Evolutionary conservation across 2,329 filamentous ascomycete genomes (phyloP).

Genomic region (Fusarium buharicum): DNA sequence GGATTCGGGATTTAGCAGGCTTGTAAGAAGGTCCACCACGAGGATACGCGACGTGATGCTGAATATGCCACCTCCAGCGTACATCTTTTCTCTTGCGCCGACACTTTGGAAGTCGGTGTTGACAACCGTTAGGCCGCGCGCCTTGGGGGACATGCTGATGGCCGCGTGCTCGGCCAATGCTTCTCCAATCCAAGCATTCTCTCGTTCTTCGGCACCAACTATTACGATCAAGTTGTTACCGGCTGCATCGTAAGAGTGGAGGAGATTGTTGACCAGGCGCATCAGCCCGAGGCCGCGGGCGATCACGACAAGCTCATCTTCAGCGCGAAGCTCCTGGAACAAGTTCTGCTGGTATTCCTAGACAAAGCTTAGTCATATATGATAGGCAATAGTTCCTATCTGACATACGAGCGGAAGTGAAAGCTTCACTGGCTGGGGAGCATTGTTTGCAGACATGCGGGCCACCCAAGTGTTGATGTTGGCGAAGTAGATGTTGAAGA

Average conservation of each 20-base stretch:
- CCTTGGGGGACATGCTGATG: constrained; percentile 82
- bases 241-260: constrained; percentile 96
- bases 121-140: constrained; percentile 87
- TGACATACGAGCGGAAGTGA: constrained; percentile 70
- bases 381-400: not conserved
- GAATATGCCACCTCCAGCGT: constrained; percentile 87
- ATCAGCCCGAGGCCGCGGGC: constrained; percentile 92
- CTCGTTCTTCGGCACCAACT: constrained; percentile 88
- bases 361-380: constrained; percentile 27
- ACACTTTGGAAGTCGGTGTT: constrained; percentile 96
- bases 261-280: constrained; percentile 91
- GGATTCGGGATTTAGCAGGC: constrained; percentile 80
- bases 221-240: constrained; percentile 93
- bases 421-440: constrained; percentile 78
- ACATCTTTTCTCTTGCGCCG: constrained; percentile 88
- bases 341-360: constrained; percentile 93
- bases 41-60: constrained; percentile 96
- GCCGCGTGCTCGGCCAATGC: constrained; percentile 94
- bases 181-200: constrained; percentile 98
- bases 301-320: constrained; percentile 94
- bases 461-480: constrained; percentile 35
- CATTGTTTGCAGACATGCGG: constrained; percentile 64
- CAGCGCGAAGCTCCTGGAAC: constrained; percentile 86
- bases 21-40: constrained; percentile 91
- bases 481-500: constrained; percentile 25